Percentiles rank a stretch among this genome's conserved stretches.
Evolutionary conservation across 148 eudicot species (phyloP).

Genomic region (Rhododendron ovatum): DNA sequence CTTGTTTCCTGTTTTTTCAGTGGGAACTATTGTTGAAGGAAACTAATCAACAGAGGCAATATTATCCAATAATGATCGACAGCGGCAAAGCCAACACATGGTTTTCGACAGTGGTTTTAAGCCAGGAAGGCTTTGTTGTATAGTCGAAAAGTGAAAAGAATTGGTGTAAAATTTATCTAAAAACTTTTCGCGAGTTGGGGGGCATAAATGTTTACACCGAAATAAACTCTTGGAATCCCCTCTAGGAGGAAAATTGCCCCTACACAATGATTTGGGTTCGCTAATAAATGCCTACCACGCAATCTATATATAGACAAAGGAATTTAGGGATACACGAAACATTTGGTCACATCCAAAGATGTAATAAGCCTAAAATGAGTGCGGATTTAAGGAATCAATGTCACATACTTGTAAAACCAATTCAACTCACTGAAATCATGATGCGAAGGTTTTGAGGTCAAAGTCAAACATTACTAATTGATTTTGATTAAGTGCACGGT

Average conservation of each 20-base stretch:
- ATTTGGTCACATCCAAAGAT: not conserved
- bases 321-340: not conserved
- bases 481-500: not conserved
- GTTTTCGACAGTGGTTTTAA: too few relatives aligned
- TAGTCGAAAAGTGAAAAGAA: too few relatives aligned
- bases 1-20: too few relatives aligned
- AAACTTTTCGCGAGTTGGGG: too few relatives aligned
- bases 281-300: not conserved
- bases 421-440: not conserved
- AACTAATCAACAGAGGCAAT: too few relatives aligned
- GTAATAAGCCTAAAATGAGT: not conserved
- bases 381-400: not conserved
- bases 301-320: not conserved
- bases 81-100: too few relatives aligned
- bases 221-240: not conserved
- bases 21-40: too few relatives aligned
- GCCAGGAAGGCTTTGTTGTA: too few relatives aligned
- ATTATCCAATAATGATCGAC: too few relatives aligned
- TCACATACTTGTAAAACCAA: not conserved
- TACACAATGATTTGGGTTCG: not conserved
- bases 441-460: not conserved
- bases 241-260: not conserved
- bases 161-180: too few relatives aligned
- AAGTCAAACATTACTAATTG: not conserved
- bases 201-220: too few relatives aligned